Evolutionary conservation across 257 asterid genomes (phyloP), one percentile per base, ranked within the genome.

Genomic region (Nicotiana undulata): DNA sequence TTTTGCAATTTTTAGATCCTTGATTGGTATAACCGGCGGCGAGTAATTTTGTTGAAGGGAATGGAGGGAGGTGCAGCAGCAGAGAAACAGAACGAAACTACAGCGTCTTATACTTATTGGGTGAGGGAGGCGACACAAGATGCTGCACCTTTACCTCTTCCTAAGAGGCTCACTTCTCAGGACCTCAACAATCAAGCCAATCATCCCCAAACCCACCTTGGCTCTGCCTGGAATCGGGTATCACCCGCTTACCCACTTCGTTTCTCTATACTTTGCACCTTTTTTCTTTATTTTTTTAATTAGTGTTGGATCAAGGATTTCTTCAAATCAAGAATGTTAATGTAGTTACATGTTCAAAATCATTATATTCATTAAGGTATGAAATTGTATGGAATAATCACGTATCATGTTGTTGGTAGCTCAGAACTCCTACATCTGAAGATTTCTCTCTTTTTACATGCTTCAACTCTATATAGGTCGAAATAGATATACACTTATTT

Each of bases 161-260:
- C 92, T 9, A 89, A 82, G 84, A 90, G 87, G 88, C 87, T 89
- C 84, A 92, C 88, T 40, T 89, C 89, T 63, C 81, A 78, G 63
- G 91, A 88, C 51, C 78, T 82, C 24, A 65, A 67, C 80, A 72
- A 81, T 55, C 87, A 87, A 44, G 65, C 86, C 63, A 81, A 66
- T 65, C 20, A 20, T 20, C 12, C 77, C 2, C 90, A 84, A 80
- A 86, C 89, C 37, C 91, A 90, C 63, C 92, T 90, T 0, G 94
- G 94, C 66, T 90, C 94, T 32, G 91, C 91, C 12, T 90, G 92
- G 94, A 90, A 90, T 82, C 82, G 89, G 89, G 94, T 90, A 88
- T 80, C 5, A 82, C 58, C 60, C 58, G 3, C 31, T n/a, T 67
- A 32, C 52, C 52, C 29, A 10, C 55, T 37, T 51, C 13, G 2